Conservation (phyloP, 1,139 yeast genomes). For the Pichia sp. region DNA sequence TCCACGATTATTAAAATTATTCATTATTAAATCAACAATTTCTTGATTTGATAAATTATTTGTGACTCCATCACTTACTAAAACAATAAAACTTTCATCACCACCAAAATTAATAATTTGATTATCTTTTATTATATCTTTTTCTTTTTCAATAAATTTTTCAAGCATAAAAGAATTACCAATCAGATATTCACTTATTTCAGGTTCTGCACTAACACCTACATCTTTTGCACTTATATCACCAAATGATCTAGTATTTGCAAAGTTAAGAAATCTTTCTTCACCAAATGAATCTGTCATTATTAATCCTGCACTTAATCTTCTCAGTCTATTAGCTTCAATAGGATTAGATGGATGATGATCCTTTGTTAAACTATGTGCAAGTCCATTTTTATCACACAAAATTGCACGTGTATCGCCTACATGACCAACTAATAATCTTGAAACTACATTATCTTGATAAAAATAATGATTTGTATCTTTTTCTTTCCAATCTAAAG, state of each 20-base stretch:
- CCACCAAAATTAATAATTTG: constrained; percentile 59
- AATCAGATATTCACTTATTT: constrained; percentile 58
- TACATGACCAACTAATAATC: constrained; percentile 78
- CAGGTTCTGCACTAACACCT: constrained; percentile 93
- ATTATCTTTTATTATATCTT: constrained; percentile 29
- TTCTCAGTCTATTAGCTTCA: constrained; percentile 67
- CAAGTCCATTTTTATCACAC: constrained; percentile 70
- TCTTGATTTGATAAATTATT: constrained; percentile 83
- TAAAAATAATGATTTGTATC: constrained; percentile 52
- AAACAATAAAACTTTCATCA: constrained; percentile 71
- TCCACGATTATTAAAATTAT: constrained; percentile 63
- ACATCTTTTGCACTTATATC: constrained; percentile 71
- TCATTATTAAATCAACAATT: constrained; percentile 75
- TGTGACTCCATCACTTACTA: constrained; percentile 85
- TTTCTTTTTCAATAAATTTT: constrained; percentile 28
- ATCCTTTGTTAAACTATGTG: constrained; percentile 67
- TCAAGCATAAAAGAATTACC: constrained; percentile 44
- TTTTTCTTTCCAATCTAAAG: constrained; percentile 35
- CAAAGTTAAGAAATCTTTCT: constrained; percentile 74
- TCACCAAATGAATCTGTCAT: constrained; percentile 93
- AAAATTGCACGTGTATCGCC: constrained; percentile 91
- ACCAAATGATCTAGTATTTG: constrained; percentile 92
- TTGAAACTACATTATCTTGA: constrained; percentile 60
- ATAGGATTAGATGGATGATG: constrained; percentile 86
- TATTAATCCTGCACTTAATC: constrained; percentile 66